Base-by-base conservation (phyloP, 352 stramenopile species). In the Pythium dissimile region DNA sequence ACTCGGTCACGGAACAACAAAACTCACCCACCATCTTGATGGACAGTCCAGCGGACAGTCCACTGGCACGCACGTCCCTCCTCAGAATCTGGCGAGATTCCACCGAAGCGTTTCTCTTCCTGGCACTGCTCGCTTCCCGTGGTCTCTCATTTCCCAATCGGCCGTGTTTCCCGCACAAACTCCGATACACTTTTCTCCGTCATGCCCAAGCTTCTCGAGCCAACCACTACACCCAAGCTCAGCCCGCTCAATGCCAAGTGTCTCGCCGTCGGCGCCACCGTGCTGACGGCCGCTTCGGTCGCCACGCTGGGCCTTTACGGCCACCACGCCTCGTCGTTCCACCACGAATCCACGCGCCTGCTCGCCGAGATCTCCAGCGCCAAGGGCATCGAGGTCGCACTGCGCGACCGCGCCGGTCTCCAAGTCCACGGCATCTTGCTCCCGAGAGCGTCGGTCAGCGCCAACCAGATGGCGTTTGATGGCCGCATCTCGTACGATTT, bases 401-500 rank as follows among this genome's bases (percentile, higher is more conserved):
- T 73, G 28, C 46, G 46, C 5, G 51, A 52, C 28, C 16, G 56
- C 2, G 55, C 24, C 31, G 51, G 56, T 1, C 43, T 67, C 27
- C 30, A 51, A 20, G 50, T 71, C 52, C 50, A 67, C 8, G 64
- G 53, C 13, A 51, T 59, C 30, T 49, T 71, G 13, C 61, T 71
- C 27, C 58, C 64, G n/a, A 57, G 50, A 39, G 26, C 42, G 13
- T 44, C 55, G 12, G 34, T 41, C 12, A 16, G 12, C 34, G 28
- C 45, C 47, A 44, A 21, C 18, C 16, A 53, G 31, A 26, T 68
- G 16, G 34, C 41, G 28, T 73, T 73, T 27, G 66, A 74, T 30
- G 66, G 62, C 27, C 62, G 59, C 21, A 37, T 74, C n/a, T 63
- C 62, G 51, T 74, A 74, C 54, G 42, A 55, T 12, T 39, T 65